Base-by-base conservation (phyloP, 2,329 filamentous ascomycete species). In the Parafenestella ontariensis region DNA sequence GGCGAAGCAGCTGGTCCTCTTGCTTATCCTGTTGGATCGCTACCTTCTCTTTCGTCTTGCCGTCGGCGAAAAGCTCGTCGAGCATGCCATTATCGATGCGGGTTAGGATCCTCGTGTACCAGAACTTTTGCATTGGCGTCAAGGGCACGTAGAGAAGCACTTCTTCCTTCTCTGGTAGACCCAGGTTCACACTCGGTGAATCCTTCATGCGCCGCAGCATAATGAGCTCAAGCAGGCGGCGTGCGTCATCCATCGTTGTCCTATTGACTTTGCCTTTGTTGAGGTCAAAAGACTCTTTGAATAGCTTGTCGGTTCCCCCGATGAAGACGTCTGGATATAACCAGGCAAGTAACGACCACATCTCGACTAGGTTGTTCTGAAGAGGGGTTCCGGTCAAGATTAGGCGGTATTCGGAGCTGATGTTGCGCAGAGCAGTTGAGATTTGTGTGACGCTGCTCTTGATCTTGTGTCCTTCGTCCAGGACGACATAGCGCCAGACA, bases 401-500 rank as follows among this genome's bases (percentile, higher is more conserved):
- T 8, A 84, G 68, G 7, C 81, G 79, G 52, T 78, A 79, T 43
- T 83, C 80, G 0, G 82, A 76, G 17, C 73, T 74, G 26, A 84
- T 61, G 15, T 68, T 72, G 31, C 78, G 77, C 3, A 84, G 61
- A 2, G 78, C 66, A 4, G 69, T 67, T 0, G 82, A 76, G 11
- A 83, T 70, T 18, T 79, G 73, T 0, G 78, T 77, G 5, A 73
- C 66, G 31, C 79, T 79, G 78, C 97, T 99, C 85, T 99, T 99
- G 92, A 99, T 98, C 75, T 94, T 92, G 77, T 99, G 95, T 77
- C 95, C 95, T 82, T 99, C 95, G 68, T 99, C 95, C 58, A 99
- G 93, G 64, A 99, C 97, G 89, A 98, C 96, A 78, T 99, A 96
- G 67, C 96, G 89, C 95, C 95, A 99, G 77, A 97, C 96, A 76